These are phyloP conservation scores for Candida ovalis DNA, from an alignment of 805 yeast species.

Conservation along the genomic window DNA sequence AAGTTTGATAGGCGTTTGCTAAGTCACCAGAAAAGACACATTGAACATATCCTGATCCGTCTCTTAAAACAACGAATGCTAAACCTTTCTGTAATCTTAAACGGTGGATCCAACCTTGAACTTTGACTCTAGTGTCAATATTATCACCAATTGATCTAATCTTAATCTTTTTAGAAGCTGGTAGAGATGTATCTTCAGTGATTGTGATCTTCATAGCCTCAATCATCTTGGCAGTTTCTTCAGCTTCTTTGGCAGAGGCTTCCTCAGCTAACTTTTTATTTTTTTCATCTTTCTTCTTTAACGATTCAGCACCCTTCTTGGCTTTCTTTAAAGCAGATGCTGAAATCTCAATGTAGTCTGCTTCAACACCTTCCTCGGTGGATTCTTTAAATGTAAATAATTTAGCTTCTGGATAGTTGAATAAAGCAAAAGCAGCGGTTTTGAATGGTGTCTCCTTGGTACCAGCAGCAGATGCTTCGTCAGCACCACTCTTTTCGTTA, in stretches of 20 bases:
- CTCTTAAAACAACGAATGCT: slow-evolving; percentile 88
- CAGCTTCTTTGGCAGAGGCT: slow-evolving; percentile 54
- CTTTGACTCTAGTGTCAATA: slow-evolving; percentile 66
- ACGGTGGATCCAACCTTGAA: slow-evolving; percentile 96
- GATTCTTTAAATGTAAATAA: slow-evolving; percentile 54
- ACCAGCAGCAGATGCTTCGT: slow-evolving; percentile 57
- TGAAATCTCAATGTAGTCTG: slow-evolving; percentile 68
- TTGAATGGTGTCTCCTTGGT: slow-evolving; percentile 67
- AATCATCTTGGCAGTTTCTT: slow-evolving; percentile 69
- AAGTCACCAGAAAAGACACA: slow-evolving; percentile 85
- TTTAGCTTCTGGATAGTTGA: slow-evolving; percentile 42
- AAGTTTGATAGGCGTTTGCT: slow-evolving; percentile 84
- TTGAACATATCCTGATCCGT: slow-evolving; percentile 90
- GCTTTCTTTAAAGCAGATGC: slow-evolving; percentile 95
- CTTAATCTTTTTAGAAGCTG: slow-evolving; percentile 65
- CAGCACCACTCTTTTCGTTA: slow-evolving; percentile 70
- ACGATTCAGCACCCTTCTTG: slow-evolving; percentile 89
- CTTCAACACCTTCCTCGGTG: slow-evolving; percentile 45
- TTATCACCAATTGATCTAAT: slow-evolving; percentile 49
- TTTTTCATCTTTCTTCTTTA: slow-evolving; percentile 77
- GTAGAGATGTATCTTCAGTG: slow-evolving; percentile 68
- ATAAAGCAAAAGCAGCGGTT: slow-evolving; percentile 80
- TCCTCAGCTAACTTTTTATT: slow-evolving; percentile 53
- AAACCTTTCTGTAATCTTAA: slow-evolving; percentile 89
- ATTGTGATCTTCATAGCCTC: slow-evolving; percentile 78